Conservation (phyloP, 306 rosid genomes). For the Ormosia emarginata region DNA sequence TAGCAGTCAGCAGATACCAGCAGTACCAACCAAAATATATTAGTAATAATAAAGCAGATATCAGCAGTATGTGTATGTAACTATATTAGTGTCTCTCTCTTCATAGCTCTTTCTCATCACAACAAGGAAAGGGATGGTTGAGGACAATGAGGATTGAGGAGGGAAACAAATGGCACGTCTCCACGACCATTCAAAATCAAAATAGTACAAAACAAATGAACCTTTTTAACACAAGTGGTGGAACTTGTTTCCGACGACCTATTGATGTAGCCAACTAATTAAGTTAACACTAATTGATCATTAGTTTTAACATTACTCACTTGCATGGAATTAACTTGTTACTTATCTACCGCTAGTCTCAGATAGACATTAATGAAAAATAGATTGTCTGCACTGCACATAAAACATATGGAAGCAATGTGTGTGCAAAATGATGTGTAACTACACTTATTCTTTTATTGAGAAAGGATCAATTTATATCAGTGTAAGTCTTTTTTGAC, state of each 20-base stretch:
- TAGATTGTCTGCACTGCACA: not conserved
- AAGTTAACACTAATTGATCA: too few species aligned
- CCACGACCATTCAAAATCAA: not conserved
- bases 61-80: slow-evolving; percentile 16
- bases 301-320: too few species aligned
- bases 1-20: not conserved
- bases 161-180: not conserved
- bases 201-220: not conserved
- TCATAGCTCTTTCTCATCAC: not conserved
- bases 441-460: not conserved
- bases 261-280: not conserved
- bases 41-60: not conserved
- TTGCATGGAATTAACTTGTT: too few species aligned
- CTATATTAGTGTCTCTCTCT: slow-evolving; percentile 5
- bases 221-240: not conserved
- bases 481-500: too few species aligned
- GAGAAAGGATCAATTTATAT: too few species aligned
- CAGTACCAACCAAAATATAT: not conserved
- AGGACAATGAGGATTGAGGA: not conserved
- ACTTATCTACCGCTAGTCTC: not conserved
- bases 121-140: not conserved
- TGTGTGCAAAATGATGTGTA: not conserved
- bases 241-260: not conserved
- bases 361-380: not conserved
- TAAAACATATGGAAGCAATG: not conserved